phyloP scores from a whole-genome alignment of 2,329 filamentous ascomycete genomes.

The Penicillium glabrum region DNA sequence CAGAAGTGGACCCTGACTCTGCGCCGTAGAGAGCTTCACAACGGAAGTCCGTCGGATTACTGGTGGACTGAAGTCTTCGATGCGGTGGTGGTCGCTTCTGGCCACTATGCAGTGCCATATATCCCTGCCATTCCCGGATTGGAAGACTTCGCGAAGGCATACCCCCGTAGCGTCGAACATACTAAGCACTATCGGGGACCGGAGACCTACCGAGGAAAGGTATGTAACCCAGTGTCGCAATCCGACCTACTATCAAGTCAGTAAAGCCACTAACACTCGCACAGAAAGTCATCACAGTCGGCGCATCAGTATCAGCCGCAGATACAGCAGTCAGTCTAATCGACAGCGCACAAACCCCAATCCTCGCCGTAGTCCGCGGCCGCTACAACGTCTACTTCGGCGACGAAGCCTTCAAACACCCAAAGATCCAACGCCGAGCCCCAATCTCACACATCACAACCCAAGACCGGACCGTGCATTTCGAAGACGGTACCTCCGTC shows the following conservation, averaged over 20 bases:
- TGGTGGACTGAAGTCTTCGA: slow-evolving; percentile 67
- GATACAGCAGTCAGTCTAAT: slow-evolving; percentile 60
- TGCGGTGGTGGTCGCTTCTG: slow-evolving; percentile 60
- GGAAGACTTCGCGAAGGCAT: slow-evolving; percentile 37
- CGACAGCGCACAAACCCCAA: slow-evolving; percentile 46
- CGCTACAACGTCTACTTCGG: slow-evolving; percentile 58
- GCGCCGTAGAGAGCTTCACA: slow-evolving; percentile 34
- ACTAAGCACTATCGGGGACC: slow-evolving; percentile 42
- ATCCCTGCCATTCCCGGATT: slow-evolving; percentile 45
- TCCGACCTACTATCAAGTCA: not conserved
- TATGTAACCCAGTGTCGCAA: slow-evolving; percentile 1
- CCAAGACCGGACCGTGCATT: slow-evolving; percentile 51
- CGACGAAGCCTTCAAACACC: slow-evolving; percentile 61
- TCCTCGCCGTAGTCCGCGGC: slow-evolving; percentile 57
- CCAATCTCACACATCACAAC: slow-evolving; percentile 30
- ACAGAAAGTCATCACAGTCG: slow-evolving; percentile 61
- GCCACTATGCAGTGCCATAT: slow-evolving; percentile 61
- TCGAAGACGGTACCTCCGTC: slow-evolving; percentile 56
- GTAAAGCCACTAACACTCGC: not conserved
- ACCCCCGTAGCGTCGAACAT: slow-evolving; percentile 42
- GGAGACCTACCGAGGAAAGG: slow-evolving; percentile 41
- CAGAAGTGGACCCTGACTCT: slow-evolving; percentile 57
- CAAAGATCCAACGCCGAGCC: slow-evolving; percentile 36
- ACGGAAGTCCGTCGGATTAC: slow-evolving; percentile 45
- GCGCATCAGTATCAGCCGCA: slow-evolving; percentile 64